Conservation (phyloP, 78 protist genomes). For the Polysphondylium violaceum region DNA sequence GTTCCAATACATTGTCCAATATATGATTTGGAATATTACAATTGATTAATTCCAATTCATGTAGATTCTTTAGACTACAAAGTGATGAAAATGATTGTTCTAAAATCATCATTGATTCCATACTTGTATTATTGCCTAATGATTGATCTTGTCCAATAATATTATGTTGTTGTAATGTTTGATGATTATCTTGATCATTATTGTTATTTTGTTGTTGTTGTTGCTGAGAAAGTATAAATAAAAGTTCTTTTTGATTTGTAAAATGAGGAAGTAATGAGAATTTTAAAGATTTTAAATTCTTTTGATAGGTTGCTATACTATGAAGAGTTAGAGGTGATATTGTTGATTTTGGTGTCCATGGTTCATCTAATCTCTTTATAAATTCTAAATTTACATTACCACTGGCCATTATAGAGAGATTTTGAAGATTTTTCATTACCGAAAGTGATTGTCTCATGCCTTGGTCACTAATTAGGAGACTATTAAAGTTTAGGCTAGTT, state of each 20-base stretch:
- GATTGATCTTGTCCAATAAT: too few species aligned
- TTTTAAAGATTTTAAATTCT: constrained; percentile 39
- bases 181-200: not conserved
- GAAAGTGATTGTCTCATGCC: constrained; percentile 17
- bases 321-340: constrained; percentile 30
- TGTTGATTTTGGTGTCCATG: not conserved
- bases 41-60: constrained; percentile 49
- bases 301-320: constrained; percentile 7
- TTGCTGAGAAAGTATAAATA: not conserved
- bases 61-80: constrained; percentile 11
- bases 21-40: constrained; percentile 8
- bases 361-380: not conserved
- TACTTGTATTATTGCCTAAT: not conserved
- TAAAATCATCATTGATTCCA: not conserved
- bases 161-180: not conserved
- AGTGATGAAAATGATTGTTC: not conserved
- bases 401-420: constrained; percentile 16
- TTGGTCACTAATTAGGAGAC: constrained; percentile 25
- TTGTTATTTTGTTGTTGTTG: not conserved
- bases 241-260: constrained; percentile 23
- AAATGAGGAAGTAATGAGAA: constrained; percentile 43
- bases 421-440: constrained; percentile 1
- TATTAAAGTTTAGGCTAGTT: constrained; percentile 5
- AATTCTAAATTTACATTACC: constrained; percentile 22
- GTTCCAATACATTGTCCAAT: not conserved